Base-by-base conservation (phyloP, 345 rosid species). In the Pistacia atlantica region DNA sequence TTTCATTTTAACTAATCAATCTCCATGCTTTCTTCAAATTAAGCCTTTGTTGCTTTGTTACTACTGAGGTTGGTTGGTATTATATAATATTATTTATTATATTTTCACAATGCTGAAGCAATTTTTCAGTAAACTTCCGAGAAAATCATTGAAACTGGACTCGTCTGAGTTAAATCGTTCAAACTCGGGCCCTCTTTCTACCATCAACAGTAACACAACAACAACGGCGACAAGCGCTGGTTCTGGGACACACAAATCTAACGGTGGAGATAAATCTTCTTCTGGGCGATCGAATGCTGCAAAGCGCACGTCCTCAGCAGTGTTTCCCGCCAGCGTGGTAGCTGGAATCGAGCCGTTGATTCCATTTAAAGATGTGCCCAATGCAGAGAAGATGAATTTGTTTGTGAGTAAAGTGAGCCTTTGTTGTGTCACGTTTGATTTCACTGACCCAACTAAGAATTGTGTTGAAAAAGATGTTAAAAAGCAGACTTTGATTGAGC, bases 381-480 rank as follows among this genome's bases (percentile, higher is more conserved):
- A 45, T 81, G 77, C 90, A 3, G 98, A 94, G 80, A 90, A 87
- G 77, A 81, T 92, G 87, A 92, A 87, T 70, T 91, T 94, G 68
- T 94, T 94, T 56, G 93, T 90, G 59, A 92, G 95, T 54, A 94
- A 94, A 88, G 91, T 90, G 16, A 94, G 98, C 71, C 86, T 94
- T n/a, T 94, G 98, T 80, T 94, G 97, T 38, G 96, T 90, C 31
- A 88, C 89, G 1, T 94, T 92, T 35, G 98, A 94, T 88, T 92
- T 92, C 85, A 81, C 89, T 22, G 93, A 92, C 83, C 88, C 93
- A 10, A 79, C 79, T 55, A 90, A 89, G 86, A 90, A 88, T 82
- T 83, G 88, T 0, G 52, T 87, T 10, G 97, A 94, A 80, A 94
- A 90, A 80, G 94, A 90, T 77, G 95, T 94, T n/a, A 92, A 94